These are phyloP conservation scores for Stromatinia cepivora DNA, from an alignment of 2,329 filamentous ascomycete genomes.

Conservation along the genomic window DNA sequence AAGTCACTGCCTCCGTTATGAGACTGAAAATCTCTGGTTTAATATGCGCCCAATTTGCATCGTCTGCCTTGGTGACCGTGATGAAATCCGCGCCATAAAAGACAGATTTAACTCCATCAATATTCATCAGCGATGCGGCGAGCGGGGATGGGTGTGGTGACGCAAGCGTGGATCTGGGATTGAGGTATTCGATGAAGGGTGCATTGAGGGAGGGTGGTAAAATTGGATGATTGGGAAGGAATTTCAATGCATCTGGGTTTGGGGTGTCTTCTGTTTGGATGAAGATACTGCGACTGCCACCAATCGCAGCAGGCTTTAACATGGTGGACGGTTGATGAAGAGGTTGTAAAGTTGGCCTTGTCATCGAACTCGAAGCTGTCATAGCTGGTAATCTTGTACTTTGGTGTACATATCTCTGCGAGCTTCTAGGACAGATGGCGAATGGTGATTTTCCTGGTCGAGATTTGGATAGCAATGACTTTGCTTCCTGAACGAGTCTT, in stretches of 20 bases:
- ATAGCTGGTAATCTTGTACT: conserved; percentile 48
- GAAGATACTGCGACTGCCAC: conserved; percentile 74
- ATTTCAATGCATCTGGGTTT: conserved; percentile 95
- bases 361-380: conserved; percentile 48
- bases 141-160: conserved; percentile 89
- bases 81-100: conserved; percentile 97
- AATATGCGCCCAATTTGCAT: conserved; percentile 90
- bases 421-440: conserved; percentile 33
- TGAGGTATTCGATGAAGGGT: conserved; percentile 88
- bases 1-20: conserved; percentile 89
- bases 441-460: conserved; percentile 38
- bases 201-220: conserved; percentile 72
- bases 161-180: conserved; percentile 81
- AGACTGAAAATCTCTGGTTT: conserved; percentile 93
- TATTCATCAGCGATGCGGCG: conserved; percentile 84
- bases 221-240: conserved; percentile 85
- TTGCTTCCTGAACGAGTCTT: conserved; percentile 31
- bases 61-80: conserved; percentile 86
- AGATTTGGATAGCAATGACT: conserved; percentile 31
- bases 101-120: conserved; percentile 91
- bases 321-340: conserved; percentile 45
- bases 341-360: conserved; percentile 48
- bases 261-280: conserved; percentile 96
- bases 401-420: conserved; percentile 46
- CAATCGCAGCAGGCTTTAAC: conserved; percentile 42